phyloP scores from a whole-genome alignment of 768 basidiomycete species.

The Trametes cingulata region DNA sequence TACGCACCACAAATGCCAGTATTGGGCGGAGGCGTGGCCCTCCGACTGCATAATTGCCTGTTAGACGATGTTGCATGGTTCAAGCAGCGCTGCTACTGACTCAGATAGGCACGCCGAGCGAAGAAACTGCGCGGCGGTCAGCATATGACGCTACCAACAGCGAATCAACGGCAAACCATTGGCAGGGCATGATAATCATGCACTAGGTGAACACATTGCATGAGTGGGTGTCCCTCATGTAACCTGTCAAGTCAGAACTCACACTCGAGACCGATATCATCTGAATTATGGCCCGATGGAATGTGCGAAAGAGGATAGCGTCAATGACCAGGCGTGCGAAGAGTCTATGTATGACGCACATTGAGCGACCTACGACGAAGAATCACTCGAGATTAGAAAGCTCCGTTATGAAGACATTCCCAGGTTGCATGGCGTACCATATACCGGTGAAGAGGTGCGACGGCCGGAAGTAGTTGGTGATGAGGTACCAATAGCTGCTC shows the following conservation, averaged over 20 bases:
- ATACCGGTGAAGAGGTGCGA: background rate
- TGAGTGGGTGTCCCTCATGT: too few species aligned
- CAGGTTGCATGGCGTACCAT: background rate
- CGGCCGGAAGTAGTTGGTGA: background rate
- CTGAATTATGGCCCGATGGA: background rate
- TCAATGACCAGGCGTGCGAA: background rate
- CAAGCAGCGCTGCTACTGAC: too few species aligned
- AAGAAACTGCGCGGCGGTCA: background rate
- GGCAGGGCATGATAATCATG: conserved; percentile 1
- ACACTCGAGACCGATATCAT: background rate
- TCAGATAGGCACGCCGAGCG: conserved; percentile 4
- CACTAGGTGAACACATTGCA: background rate
- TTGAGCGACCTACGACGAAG: background rate
- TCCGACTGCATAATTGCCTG: too few species aligned
- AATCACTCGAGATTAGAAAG: background rate
- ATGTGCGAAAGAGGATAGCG: background rate
- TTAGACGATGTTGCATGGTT: too few species aligned
- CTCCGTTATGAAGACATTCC: background rate
- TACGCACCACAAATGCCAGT: too few species aligned
- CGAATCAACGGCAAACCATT: background rate
- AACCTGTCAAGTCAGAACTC: too few species aligned
- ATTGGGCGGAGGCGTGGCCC: too few species aligned
- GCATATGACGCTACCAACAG: background rate
- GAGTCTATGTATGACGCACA: background rate
- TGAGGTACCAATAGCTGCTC: background rate